Percentiles rank a stretch among this genome's conserved stretches.
These are phyloP conservation scores for Apiotrichum gamsii DNA, from an alignment of 1,284 basidiomycete species.

Conservation along the genomic window DNA sequence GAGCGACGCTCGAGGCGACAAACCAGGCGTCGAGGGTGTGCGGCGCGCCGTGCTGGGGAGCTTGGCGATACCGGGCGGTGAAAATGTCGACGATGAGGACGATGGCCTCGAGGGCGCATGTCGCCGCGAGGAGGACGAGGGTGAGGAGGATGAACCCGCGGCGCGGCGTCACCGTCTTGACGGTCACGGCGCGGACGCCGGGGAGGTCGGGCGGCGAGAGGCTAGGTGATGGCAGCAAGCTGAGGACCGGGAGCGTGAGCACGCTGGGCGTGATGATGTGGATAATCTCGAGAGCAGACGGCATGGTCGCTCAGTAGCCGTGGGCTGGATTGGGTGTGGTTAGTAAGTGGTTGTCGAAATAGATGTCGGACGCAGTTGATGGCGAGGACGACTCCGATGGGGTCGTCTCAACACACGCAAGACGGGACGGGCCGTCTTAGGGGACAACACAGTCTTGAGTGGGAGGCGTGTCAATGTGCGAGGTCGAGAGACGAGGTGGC, in stretches of 20 bases:
- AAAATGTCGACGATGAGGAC: slow-evolving; percentile 28
- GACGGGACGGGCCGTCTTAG: too few species aligned
- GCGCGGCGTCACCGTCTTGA: slow-evolving; percentile 36
- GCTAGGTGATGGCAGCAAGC: slow-evolving; percentile 10
- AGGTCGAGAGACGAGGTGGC: too few species aligned
- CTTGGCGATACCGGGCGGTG: slow-evolving; percentile 4
- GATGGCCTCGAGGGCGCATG: slow-evolving; percentile 24
- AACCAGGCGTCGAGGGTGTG: slow-evolving; percentile 12
- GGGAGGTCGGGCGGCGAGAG: slow-evolving; percentile 13
- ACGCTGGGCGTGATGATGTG: slow-evolving; percentile 23
- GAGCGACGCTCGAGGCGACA: slow-evolving; percentile 11
- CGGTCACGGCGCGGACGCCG: slow-evolving; percentile 36
- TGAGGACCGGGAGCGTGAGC: slow-evolving; percentile 30
- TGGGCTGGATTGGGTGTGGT: too few species aligned
- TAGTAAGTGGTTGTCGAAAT: too few species aligned
- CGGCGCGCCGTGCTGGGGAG: background rate
- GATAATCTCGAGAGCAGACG: slow-evolving; percentile 13
- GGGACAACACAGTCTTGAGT: too few species aligned
- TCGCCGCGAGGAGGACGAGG: slow-evolving; percentile 27
- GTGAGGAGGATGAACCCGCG: slow-evolving; percentile 30
- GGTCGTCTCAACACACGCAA: too few species aligned
- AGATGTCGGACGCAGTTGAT: too few species aligned
- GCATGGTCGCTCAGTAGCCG: slow-evolving; percentile 3
- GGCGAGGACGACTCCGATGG: too few species aligned
- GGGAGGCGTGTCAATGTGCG: too few species aligned